A percentile compares a stretch with the other conserved stretches of the same genome.
Evolutionary conservation across 768 basidiomycete species (phyloP).

Genomic region (Hericium erinaceus): DNA sequence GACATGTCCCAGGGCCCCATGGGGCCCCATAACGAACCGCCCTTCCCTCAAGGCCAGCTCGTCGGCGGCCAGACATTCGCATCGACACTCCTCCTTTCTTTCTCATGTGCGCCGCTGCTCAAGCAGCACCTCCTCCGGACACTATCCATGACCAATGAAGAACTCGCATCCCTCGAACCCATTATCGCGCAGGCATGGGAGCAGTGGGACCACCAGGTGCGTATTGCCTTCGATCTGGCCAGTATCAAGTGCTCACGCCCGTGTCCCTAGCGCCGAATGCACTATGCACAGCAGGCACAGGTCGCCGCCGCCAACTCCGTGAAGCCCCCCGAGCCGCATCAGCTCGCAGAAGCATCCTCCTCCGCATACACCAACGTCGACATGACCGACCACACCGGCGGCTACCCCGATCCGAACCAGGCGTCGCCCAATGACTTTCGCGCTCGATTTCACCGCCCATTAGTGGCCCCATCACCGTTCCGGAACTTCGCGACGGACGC

Average conservation of each 20-base stretch:
- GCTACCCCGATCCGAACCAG: slow-evolving; percentile 3
- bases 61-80: slow-evolving; percentile 70
- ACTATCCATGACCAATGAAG: slow-evolving; percentile 69
- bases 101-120: slow-evolving; percentile 63
- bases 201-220: slow-evolving; percentile 75
- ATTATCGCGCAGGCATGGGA: slow-evolving; percentile 81
- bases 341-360: slow-evolving; percentile 14
- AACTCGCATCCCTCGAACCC: slow-evolving; percentile 68
- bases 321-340: slow-evolving; percentile 21
- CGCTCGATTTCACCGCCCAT: slow-evolving; percentile 53
- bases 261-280: slow-evolving; percentile 33
- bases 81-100: slow-evolving; percentile 65
- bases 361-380: slow-evolving; percentile 10
- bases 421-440: slow-evolving; percentile 45
- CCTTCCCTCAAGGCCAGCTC: slow-evolving; percentile 49
- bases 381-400: slow-evolving; percentile 8
- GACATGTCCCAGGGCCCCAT: slow-evolving; percentile 22
- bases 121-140: slow-evolving; percentile 69
- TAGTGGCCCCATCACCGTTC: slow-evolving; percentile 56
- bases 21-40: slow-evolving; percentile 36
- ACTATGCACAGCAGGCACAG: slow-evolving; percentile 30
- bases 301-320: slow-evolving; percentile 9
- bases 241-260: background rate
- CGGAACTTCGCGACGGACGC: slow-evolving; percentile 17
- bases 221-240: slow-evolving; percentile 15